These are phyloP conservation scores for Pseudopyrenochaeta lycopersici DNA, from an alignment of 2,329 filamentous ascomycete species.

Conservation along the genomic window DNA sequence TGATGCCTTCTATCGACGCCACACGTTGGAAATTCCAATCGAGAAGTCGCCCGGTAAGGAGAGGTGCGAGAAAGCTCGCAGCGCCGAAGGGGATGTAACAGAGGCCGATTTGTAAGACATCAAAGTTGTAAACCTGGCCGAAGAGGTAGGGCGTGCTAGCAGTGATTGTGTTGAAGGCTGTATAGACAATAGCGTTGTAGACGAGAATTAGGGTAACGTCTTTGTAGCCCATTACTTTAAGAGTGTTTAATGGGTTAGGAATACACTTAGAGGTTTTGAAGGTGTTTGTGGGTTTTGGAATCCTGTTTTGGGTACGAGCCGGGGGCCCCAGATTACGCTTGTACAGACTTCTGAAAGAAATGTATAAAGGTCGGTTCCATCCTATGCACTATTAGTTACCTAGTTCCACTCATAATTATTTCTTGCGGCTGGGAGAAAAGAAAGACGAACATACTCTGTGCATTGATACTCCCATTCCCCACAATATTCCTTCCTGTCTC, in stretches of 20 bases:
- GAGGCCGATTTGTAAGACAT: background rate
- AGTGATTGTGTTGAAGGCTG: background rate
- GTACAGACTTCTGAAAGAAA: no score
- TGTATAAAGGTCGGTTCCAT: no score
- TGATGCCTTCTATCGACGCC: background rate
- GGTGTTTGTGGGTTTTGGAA: no score
- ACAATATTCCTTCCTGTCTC: background rate
- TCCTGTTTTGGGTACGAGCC: no score
- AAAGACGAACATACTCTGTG: no score
- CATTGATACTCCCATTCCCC: background rate
- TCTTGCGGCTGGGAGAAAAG: no score
- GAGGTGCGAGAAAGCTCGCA: background rate
- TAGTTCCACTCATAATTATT: no score
- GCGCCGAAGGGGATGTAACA: background rate
- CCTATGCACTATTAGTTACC: no score
- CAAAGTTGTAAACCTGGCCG: background rate
- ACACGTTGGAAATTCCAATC: background rate
- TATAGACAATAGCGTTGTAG: background rate
- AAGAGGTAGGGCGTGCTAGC: no score
- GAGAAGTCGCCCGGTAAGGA: background rate
- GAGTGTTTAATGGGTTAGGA: background rate
- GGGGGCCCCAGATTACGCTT: no score
- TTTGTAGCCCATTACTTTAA: background rate
- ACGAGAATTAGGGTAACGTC: background rate
- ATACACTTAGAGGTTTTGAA: no score